Evolutionary conservation across 2,329 filamentous ascomycete species (phyloP), one percentile per base, ranked within the genome.

Genomic region (Neopestalotiopsis sp.): DNA sequence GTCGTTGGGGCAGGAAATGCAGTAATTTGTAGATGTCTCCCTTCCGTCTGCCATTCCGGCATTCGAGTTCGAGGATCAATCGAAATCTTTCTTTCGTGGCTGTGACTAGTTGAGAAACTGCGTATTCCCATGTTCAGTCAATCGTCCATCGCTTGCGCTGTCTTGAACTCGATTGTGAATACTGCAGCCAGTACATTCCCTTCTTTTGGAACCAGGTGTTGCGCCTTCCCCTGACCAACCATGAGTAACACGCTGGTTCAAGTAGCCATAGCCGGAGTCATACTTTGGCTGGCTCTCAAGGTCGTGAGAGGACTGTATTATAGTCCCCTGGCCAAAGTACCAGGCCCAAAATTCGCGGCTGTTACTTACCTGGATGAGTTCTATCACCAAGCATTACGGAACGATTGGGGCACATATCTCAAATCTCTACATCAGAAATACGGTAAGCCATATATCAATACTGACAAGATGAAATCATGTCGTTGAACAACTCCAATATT

Each of bases 321-420:
- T 17, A 40, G 40, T 17, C 63, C 63, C 9, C 9, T 65, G 24
- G 42, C 63, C n/a, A 30, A 56, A 30, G 45, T 65, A 13, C 45
- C 40, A 30, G 63, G 63, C 6, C 40, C 63, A 5, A 53, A 34
- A 38, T 14, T 56, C 24, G 63, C 40, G 17, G 40, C 63, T 24
- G 45, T 56, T 9, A 65, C 63, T 12, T 56, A 56, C 30, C 20
- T 65, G 1, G 42, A 65, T 14, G 62, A 65, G 34, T 65, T 65
- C 32, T 65, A 65, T 34, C 62, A 65, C 40, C 38, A 45, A 49
- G 34, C 38, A 17, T 49, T 65, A 45, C 62, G 62, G 12, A 53
- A 65, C 49, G 38, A 65, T 13, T 65, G 63, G 63, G 42, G 63
- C 12, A 53, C 63, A 6, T 65, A 65, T 40, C 63, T 65, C 63